A percentile compares a stretch with the other conserved stretches of the same genome.
Conservation (phyloP, 2,329 filamentous ascomycete species). For the Aureobasidium sp. region DNA sequence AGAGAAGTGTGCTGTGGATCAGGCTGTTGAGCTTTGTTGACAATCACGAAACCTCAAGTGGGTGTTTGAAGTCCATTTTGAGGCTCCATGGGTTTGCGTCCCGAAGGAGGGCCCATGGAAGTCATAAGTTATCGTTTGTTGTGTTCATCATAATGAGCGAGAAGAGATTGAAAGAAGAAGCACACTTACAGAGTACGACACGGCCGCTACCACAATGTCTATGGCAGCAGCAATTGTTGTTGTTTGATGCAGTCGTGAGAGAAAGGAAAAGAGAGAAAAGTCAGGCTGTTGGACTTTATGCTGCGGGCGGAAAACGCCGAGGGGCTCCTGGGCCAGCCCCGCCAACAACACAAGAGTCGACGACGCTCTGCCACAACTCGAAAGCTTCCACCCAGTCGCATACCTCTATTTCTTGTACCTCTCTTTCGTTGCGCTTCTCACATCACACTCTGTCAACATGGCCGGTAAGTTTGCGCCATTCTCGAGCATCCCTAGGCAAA, state of each 20-base stretch:
- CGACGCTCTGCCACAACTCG: background rate
- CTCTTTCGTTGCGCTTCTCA: background rate
- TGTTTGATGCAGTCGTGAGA: background rate
- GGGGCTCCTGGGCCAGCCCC: constrained; percentile 2
- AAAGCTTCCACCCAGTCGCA: background rate
- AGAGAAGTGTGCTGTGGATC: constrained; percentile 24
- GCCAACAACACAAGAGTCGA: constrained; percentile 4
- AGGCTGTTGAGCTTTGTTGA: constrained; percentile 49
- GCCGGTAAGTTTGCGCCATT: constrained; percentile 7
- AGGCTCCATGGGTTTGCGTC: constrained; percentile 10
- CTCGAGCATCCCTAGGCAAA: background rate
- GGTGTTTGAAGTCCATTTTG: constrained; percentile 25
- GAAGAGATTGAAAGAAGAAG: background rate
- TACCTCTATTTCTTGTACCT: background rate
- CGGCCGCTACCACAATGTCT: background rate
- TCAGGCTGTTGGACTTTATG: background rate
- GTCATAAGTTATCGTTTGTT: constrained; percentile 12
- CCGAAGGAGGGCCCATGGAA: constrained; percentile 2
- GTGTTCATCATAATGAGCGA: constrained; percentile 6
- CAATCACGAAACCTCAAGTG: constrained; percentile 22
- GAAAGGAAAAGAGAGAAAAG: background rate
- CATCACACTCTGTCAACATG: background rate
- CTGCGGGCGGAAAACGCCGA: background rate
- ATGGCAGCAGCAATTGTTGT: background rate
- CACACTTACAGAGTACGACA: constrained; percentile 1